Evolutionary conservation across 805 yeast species (phyloP), one percentile per base, ranked within the genome.

Genomic region (Komagataella mondaviorum): DNA sequence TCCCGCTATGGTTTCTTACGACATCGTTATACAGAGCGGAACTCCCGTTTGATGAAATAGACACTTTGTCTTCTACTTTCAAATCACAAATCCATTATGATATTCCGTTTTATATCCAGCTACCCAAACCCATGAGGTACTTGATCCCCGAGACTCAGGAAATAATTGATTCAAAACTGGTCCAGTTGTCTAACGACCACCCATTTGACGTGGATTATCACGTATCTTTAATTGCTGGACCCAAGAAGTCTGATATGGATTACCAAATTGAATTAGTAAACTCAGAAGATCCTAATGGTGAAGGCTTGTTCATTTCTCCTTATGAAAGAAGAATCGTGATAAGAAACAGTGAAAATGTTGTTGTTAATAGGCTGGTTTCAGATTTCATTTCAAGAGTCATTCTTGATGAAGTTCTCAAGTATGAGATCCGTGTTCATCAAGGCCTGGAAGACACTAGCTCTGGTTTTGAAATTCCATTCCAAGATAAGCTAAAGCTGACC

Each of bases 11-110:
- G 80, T 58, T 67, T 43, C 53, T 58, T 23, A 82, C 91, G 17
- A 82, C 91, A 3, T 65, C 78, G 2, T 76, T 83, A 17, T 73
- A 80, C 57, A 68, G 89, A 51, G 85, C 88, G 2, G 72, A 72
- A 44, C 68, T 85, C 44, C 87, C 87, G 14, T 59, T 68, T 10
- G 66, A 63, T 1, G 67, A 68, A 46, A 71, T 83, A 48, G 60
- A 67, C 56, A 52, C 55, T 17, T 58, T 65, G 56, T 62, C 67
- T 51, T 12, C 23, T 6, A 18, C 22, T 20, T 12, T 39, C 23
- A n/a, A 16, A 45, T 17, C 45, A 12, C 51, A 60, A 23, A 50
- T 70, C 36, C 50, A 59, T 17, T 61, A 67, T 54, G 59, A 63
- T 18, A 64, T 77, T 10, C 81, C 82, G 0, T 66, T 78, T 3